Percentiles rank a stretch among this genome's conserved stretches.
phyloP scores from a whole-genome alignment of 2,329 filamentous ascomycete species.

The Penicillium janthinellum region DNA sequence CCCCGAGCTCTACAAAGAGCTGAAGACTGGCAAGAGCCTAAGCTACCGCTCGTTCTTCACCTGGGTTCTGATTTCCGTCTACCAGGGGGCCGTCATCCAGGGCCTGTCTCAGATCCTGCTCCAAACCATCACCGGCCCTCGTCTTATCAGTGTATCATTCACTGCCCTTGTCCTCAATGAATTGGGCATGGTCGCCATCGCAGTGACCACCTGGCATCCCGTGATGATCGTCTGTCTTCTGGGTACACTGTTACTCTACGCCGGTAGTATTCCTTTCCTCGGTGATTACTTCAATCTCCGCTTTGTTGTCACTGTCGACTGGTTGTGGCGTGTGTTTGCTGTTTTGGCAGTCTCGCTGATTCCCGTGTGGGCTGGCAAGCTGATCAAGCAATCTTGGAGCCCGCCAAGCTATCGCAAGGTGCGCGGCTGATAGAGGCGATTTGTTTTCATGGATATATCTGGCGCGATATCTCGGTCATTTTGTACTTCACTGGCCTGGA shows the following conservation, averaged over 20 bases:
- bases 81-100: constrained; percentile 94
- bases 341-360: constrained; percentile 79
- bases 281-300: constrained; percentile 84
- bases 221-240: constrained; percentile 84
- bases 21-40: constrained; percentile 84
- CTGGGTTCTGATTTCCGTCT: constrained; percentile 93
- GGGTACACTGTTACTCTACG: constrained; percentile 78
- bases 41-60: constrained; percentile 95
- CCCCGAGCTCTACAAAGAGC: constrained; percentile 94
- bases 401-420: constrained; percentile 96
- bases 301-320: constrained; percentile 77
- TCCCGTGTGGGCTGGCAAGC: constrained; percentile 83
- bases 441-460: neutral
- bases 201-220: constrained; percentile 96
- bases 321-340: constrained; percentile 82
- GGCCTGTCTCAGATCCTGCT: constrained; percentile 89
- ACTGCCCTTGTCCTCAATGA: constrained; percentile 92
- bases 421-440: constrained; percentile 34
- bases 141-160: constrained; percentile 89
- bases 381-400: constrained; percentile 80
- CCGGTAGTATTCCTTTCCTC: constrained; percentile 81
- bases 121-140: constrained; percentile 64
- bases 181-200: constrained; percentile 93
- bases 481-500: neutral
- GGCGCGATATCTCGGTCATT: constrained; percentile 2